Evolutionary conservation across 2,329 filamentous ascomycete species (phyloP), one percentile per base, ranked within the genome.

Genomic region (Madurella fahalii): DNA sequence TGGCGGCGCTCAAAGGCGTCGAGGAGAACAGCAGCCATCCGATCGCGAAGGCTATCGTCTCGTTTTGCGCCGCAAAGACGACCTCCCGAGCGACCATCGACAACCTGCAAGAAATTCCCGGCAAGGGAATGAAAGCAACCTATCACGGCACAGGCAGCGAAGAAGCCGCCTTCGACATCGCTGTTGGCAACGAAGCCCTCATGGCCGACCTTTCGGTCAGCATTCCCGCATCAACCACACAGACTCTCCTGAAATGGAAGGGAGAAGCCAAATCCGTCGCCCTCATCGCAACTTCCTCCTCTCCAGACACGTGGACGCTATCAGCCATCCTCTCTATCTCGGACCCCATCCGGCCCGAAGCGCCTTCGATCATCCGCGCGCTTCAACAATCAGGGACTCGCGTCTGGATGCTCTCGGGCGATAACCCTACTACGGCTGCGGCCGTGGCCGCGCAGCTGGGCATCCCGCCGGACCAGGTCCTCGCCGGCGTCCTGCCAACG

Each of bases 371-470:
- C 16, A 80, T 95, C 54, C 69, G 72, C 7, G 77, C 84, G 1
- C 81, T 96, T 0, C 79, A 82, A 42, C 70, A 78, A 4, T 80
- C 81, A 15, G 84, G 86, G 17, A 85, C 88, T 45, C 81, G 85
- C 32, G 87, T 95, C 4, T 96, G 87, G 84, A 95, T 96, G 90
- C 84, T 96, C 39, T 95, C 90, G 0, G 92, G 92, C 31, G 92
- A 96, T 74, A 96, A 96, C 66, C 74, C 77, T n/a, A 84, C 77
- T n/a, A 96, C 92, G 0, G 92, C 92, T 2, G 77, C 80, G 17
- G 90, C 90, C 0, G 89, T 96, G 2, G 92, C 88, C 1, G 73
- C 77, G 2, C 82, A 83, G 64, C 77, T 96, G 16, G 89, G 89
- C 18, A 96, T 96, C 60, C 79, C 83, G 0, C 65, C 76, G 0